Percentiles rank a stretch among this genome's conserved stretches.
These are phyloP conservation scores for Tricholoma matsutake DNA, from an alignment of 768 basidiomycete genomes.

Conservation along the genomic window DNA sequence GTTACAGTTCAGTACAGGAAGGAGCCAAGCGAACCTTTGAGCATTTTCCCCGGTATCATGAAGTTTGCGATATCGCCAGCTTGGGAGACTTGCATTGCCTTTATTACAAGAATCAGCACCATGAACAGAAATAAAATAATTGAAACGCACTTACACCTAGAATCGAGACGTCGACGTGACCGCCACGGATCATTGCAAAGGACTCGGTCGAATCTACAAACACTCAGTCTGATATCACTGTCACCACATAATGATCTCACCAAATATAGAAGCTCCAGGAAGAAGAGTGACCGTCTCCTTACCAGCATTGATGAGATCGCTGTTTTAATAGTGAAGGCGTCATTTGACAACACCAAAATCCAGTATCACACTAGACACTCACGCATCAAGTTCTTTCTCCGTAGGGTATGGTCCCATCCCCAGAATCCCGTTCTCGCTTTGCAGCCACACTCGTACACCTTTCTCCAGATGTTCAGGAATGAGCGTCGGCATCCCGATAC, in stretches of 20 bases:
- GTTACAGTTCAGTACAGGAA: not conserved
- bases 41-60: constrained; percentile 95
- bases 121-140: not conserved
- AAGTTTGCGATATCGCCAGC: constrained; percentile 95
- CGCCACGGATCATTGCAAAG: constrained; percentile 97
- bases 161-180: constrained; percentile 91
- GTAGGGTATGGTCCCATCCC: constrained; percentile 92
- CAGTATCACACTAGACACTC: constrained; percentile 26
- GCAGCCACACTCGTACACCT: constrained; percentile 81
- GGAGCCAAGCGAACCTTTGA: constrained; percentile 53
- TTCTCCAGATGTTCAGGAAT: constrained; percentile 76
- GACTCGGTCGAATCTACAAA: constrained; percentile 81
- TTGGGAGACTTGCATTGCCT: constrained; percentile 96
- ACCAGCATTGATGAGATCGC: constrained; percentile 91
- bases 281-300: constrained; percentile 93
- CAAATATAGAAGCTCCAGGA: constrained; percentile 90
- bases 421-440: constrained; percentile 88
- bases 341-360: not conserved
- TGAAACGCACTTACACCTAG: constrained; percentile 65
- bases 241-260: constrained; percentile 36
- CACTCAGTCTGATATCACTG: not conserved
- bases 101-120: constrained; percentile 4
- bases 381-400: constrained; percentile 77
- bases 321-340: constrained; percentile 23
- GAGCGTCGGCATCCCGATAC: constrained; percentile 90